Evolutionary conservation across 176 grass and related monocot species (phyloP).

Genomic region (Raddia distichophylla): DNA sequence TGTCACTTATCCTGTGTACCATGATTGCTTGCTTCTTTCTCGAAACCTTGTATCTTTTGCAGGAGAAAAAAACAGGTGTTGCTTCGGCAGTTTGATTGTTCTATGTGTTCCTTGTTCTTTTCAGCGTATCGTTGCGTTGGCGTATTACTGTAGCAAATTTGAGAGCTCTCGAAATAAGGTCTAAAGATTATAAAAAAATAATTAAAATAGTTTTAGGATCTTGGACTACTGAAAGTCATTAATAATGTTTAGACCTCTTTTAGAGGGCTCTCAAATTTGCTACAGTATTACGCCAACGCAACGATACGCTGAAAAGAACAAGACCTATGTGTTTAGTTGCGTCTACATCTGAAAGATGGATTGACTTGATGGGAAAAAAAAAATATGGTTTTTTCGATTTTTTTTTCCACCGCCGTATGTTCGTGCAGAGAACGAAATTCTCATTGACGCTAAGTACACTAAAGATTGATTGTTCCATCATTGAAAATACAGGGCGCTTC

Average conservation of each 20-base stretch:
- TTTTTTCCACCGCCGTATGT: neutral
- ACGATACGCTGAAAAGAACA: no score
- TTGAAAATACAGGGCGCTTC: neutral
- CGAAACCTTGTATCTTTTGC: neutral
- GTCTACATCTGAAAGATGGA: neutral
- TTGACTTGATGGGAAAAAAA: neutral
- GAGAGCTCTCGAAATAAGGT: no score
- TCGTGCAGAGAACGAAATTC: neutral
- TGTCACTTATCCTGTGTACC: neutral
- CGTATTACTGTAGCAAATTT: no score
- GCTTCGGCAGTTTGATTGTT: neutral
- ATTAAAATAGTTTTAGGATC: no score
- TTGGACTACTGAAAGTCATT: no score
- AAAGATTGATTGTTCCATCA: neutral
- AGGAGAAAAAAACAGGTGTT: neutral
- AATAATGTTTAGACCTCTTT: no score
- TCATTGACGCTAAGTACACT: neutral
- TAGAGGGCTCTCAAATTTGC: no score
- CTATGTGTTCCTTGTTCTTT: no score
- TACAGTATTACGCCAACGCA: no score
- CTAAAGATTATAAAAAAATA: no score
- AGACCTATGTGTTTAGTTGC: constrained; percentile 28
- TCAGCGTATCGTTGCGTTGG: no score
- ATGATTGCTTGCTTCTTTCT: constrained; percentile 15
- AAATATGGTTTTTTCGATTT: neutral